A percentile compares a stretch with the other conserved stretches of the same genome.
Conservation (phyloP, 345 rosid species). For the Gossypium bickii region DNA sequence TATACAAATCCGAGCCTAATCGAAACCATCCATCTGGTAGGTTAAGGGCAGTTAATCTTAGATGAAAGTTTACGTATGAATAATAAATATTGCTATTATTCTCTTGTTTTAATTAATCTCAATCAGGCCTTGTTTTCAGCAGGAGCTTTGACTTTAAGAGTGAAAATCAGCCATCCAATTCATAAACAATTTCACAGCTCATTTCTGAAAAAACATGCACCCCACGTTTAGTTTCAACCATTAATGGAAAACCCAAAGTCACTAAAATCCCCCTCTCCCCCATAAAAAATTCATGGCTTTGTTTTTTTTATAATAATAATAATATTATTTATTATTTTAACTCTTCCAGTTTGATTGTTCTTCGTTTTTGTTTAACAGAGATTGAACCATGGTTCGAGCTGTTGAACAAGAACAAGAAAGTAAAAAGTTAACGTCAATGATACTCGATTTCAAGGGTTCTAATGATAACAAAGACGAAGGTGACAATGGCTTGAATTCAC, state of each 20-base stretch:
- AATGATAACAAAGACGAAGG: conserved; percentile 23
- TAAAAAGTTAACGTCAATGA: neutral
- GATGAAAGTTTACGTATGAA: no score
- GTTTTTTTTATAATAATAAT: no score
- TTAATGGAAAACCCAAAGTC: conserved; percentile 14
- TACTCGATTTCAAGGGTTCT: conserved; percentile 57
- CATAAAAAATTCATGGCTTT: no score
- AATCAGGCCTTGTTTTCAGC: conserved; percentile 9
- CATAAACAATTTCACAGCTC: no score
- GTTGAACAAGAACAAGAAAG: conserved; percentile 58
- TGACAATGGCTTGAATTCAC: neutral
- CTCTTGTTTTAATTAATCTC: no score
- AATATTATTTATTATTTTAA: neutral
- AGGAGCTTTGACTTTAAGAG: conserved; percentile 22
- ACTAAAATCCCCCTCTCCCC: neutral
- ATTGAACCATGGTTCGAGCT: conserved; percentile 44
- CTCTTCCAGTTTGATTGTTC: conserved; percentile 1
- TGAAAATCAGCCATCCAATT: conserved; percentile 18
- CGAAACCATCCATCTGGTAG: no score
- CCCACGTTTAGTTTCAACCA: conserved; percentile 39
- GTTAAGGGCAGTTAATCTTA: no score
- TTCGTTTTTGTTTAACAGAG: neutral
- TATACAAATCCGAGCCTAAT: no score
- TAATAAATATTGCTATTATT: no score
- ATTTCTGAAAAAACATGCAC: conserved; percentile 36